Percentiles rank a stretch among this genome's conserved stretches.
Evolutionary conservation across 2,329 filamentous ascomycete species (phyloP).

Genomic region (Leptographium lundbergii): DNA sequence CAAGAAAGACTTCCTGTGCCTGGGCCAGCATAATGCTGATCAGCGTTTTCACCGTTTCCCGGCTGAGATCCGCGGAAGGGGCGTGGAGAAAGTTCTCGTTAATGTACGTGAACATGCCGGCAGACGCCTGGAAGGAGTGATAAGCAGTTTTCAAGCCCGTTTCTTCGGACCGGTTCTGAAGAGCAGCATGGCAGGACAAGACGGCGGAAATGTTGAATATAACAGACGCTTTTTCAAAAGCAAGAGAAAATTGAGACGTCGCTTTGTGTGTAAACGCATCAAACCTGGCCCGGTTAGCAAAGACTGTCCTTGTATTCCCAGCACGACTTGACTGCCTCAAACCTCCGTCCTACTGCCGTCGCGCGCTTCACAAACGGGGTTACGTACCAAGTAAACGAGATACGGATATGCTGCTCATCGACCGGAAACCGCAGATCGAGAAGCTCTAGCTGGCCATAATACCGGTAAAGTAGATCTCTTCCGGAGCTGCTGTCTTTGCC

Average conservation of each 20-base stretch:
- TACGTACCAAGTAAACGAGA: conserved; percentile 86
- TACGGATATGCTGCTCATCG: conserved; percentile 98
- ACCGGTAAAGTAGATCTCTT: conserved; percentile 85
- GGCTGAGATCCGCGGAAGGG: conserved; percentile 86
- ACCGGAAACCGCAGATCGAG: conserved; percentile 91
- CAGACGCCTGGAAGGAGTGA: conserved; percentile 94
- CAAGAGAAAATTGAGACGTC: conserved; percentile 92
- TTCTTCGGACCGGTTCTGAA: conserved; percentile 86
- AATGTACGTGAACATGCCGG: conserved; percentile 99
- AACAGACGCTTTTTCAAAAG: conserved; percentile 96
- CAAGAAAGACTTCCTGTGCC: conserved; percentile 91
- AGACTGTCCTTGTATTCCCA: background rate
- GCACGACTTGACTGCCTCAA: background rate
- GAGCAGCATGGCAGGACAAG: conserved; percentile 85
- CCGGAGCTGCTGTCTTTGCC: conserved; percentile 94
- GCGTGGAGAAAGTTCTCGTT: conserved; percentile 99
- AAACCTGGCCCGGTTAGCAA: conserved; percentile 51
- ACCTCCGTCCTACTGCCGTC: background rate
- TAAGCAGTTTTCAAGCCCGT: conserved; percentile 90
- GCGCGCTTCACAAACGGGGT: background rate
- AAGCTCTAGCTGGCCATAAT: conserved; percentile 94
- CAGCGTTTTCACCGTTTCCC: conserved; percentile 89
- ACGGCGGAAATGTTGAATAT: conserved; percentile 99
- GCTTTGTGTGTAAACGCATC: conserved; percentile 98
- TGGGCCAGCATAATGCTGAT: conserved; percentile 91